Conservation (phyloP, 73 alveolate genomes). For the Symbiodinium natans region DNA sequence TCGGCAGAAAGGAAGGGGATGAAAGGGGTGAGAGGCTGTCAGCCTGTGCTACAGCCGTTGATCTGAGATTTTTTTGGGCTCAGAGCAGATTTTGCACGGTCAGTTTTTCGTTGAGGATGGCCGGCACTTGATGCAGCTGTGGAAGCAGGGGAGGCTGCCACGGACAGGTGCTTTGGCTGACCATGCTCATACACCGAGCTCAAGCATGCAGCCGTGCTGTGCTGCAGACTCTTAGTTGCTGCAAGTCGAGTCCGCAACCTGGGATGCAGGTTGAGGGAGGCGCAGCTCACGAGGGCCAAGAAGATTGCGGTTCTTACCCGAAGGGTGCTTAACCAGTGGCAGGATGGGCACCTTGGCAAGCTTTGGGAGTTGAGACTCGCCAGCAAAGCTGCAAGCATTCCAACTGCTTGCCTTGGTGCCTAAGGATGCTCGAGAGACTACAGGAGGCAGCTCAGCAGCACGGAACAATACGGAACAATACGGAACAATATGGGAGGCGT, state of each 20-base stretch:
- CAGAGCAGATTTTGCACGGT: too few relatives aligned
- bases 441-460: background rate
- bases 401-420: background rate
- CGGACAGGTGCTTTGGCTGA: background rate
- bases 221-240: too few relatives aligned
- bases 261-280: constrained; percentile 27
- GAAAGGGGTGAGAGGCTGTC: background rate
- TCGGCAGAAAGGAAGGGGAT: too few relatives aligned
- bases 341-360: constrained; percentile 18
- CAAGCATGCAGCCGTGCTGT: too few relatives aligned
- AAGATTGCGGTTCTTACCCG: background rate
- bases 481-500: too few relatives aligned
- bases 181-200: too few relatives aligned
- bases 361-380: background rate
- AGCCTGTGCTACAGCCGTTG: too few relatives aligned
- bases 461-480: too few relatives aligned
- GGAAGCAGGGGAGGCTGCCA: constrained; percentile 39
- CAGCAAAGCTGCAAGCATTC: background rate
- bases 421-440: background rate
- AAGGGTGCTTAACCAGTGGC: constrained; percentile 32
- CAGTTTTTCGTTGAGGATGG: too few relatives aligned
- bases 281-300: constrained; percentile 63
- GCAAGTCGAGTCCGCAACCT: too few relatives aligned
- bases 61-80: too few relatives aligned
- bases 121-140: constrained; percentile 20